Percentiles rank a stretch among this genome's conserved stretches.
These are phyloP conservation scores for Raphanus hybrid DNA, from an alignment of 441 rosid genomes.

Conservation along the genomic window DNA sequence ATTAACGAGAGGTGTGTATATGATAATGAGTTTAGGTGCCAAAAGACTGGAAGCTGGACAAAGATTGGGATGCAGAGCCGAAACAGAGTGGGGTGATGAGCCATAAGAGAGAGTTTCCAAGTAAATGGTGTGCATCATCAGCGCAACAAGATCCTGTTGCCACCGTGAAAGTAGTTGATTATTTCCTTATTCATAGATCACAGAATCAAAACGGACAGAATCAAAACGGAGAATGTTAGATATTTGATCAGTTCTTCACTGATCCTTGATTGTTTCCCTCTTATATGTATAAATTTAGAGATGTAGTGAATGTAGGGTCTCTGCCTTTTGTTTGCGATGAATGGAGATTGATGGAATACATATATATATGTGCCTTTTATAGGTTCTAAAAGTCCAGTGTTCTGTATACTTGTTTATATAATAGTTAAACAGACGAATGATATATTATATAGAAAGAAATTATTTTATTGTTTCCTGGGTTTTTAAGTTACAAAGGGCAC, in stretches of 20 bases:
- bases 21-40: conserved; percentile 70
- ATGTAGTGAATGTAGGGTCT: conserved; percentile 34
- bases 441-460: not conserved
- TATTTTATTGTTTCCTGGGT: conserved; percentile 32
- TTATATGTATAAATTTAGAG: conserved; percentile 36
- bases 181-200: conserved; percentile 60
- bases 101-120: conserved; percentile 69
- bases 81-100: conserved; percentile 66
- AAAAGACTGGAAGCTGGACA: conserved; percentile 94
- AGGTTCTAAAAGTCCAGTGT: not conserved
- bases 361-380: not conserved
- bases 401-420: not conserved
- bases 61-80: conserved; percentile 82
- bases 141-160: conserved; percentile 75
- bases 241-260: conserved; percentile 44
- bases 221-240: conserved; percentile 42
- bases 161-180: conserved; percentile 83
- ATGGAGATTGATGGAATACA: conserved; percentile 12
- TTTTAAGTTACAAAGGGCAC: conserved; percentile 29
- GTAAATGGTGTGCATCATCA: conserved; percentile 87
- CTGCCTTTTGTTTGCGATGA: not conserved
- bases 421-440: not conserved
- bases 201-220: conserved; percentile 31
- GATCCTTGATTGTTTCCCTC: conserved; percentile 38
- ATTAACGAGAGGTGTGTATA: conserved; percentile 4